Percentiles rank a stretch among this genome's conserved stretches.
These are phyloP conservation scores for Puccinia triticina DNA, from an alignment of 1,284 basidiomycete species.

Conservation along the genomic window DNA sequence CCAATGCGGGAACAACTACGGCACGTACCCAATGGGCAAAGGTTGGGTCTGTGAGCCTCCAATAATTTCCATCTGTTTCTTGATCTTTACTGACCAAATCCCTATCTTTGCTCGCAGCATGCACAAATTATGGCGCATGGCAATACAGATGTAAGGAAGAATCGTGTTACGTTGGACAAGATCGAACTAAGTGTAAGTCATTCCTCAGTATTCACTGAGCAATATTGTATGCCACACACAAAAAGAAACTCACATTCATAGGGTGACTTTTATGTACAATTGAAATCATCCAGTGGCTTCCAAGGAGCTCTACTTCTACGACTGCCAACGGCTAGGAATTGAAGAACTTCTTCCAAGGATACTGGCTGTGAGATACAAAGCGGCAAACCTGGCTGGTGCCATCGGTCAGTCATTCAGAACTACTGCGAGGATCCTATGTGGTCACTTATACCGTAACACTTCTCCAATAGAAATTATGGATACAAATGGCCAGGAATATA, in stretches of 20 bases:
- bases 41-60: not conserved
- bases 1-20: constrained; percentile 31
- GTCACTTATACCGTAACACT: not conserved
- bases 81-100: not conserved
- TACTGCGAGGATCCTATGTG: not conserved
- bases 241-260: not conserved
- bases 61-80: not conserved
- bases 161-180: constrained; percentile 13
- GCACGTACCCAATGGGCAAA: constrained; percentile 11
- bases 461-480: constrained; percentile 21
- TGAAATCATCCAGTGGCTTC: not conserved
- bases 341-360: constrained; percentile 32
- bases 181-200: constrained; percentile 3
- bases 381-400: not conserved
- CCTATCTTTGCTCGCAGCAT: not conserved
- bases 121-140: constrained; percentile 23
- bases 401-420: constrained; percentile 11
- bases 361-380: constrained; percentile 35
- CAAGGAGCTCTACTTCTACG: constrained; percentile 16
- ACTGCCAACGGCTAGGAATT: constrained; percentile 22
- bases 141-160: constrained; percentile 14
- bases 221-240: not conserved
- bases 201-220: too few relatives aligned
- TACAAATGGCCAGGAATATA: constrained; percentile 27
- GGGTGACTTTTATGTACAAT: not conserved